Conservation (phyloP, 805 yeast species). For the Candida mattraensis region DNA sequence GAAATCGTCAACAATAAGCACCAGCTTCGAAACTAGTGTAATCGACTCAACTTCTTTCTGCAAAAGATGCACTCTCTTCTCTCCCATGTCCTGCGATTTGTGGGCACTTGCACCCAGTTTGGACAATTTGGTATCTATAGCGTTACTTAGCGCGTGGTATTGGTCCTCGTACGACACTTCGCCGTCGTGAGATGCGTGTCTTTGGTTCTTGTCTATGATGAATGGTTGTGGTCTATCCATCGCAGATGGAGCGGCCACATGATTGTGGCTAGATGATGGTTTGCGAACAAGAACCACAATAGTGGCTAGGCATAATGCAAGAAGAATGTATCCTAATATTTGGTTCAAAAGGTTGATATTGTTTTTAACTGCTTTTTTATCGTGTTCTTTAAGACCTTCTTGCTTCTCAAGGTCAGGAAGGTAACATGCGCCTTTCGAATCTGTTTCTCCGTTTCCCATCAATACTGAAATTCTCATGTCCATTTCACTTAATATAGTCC, state of each 20-base stretch:
- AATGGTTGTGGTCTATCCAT: slow-evolving; percentile 2
- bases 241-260: too few relatives aligned
- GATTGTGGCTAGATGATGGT: too few relatives aligned
- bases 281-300: not conserved
- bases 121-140: slow-evolving; percentile 2
- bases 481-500: too few relatives aligned
- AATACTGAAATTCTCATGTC: too few relatives aligned
- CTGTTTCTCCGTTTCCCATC: too few relatives aligned
- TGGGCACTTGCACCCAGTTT: not conserved
- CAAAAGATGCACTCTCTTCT: not conserved
- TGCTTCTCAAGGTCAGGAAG: too few relatives aligned
- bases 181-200: not conserved
- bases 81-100: not conserved
- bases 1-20: slow-evolving; percentile 9
- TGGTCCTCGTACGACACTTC: slow-evolving; percentile 1
- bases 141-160: slow-evolving; percentile 1
- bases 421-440: too few relatives aligned
- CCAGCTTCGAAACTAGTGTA: slow-evolving; percentile 6
- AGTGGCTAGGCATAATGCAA: slow-evolving; percentile 1
- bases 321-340: slow-evolving; percentile 1
- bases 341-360: slow-evolving; percentile 1
- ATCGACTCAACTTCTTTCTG: slow-evolving; percentile 10
- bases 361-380: too few relatives aligned
- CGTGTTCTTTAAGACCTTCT: too few relatives aligned
- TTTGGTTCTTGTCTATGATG: slow-evolving; percentile 1